Conservation (phyloP, 768 basidiomycete species). For the Nevesoporus exiguus region DNA sequence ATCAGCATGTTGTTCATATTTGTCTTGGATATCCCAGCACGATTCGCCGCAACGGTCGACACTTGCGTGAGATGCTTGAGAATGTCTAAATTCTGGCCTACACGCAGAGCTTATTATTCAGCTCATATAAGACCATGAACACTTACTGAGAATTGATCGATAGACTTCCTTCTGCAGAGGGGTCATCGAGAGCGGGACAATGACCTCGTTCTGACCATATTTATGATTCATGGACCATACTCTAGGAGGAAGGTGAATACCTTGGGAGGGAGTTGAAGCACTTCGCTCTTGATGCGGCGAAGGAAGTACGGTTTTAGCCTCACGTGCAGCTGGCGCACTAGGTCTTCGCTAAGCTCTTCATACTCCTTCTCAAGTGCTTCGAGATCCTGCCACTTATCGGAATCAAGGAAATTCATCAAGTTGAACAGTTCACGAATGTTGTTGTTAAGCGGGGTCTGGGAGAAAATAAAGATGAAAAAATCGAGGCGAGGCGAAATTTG, state of each 20-base stretch:
- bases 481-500: neutral
- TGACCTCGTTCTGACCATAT: slow-evolving; percentile 72
- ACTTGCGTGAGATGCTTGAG: slow-evolving; percentile 57
- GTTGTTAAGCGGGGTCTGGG: slow-evolving; percentile 90
- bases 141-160: slow-evolving; percentile 72
- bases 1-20: slow-evolving; percentile 81
- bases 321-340: slow-evolving; percentile 74
- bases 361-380: slow-evolving; percentile 71
- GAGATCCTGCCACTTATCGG: slow-evolving; percentile 70
- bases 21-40: slow-evolving; percentile 39
- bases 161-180: slow-evolving; percentile 87
- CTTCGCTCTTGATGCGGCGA: slow-evolving; percentile 90
- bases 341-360: slow-evolving; percentile 73
- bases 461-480: neutral
- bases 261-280: slow-evolving; percentile 89
- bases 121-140: slow-evolving; percentile 7
- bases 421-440: slow-evolving; percentile 97
- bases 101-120: slow-evolving; percentile 4
- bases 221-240: slow-evolving; percentile 1
- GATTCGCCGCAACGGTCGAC: slow-evolving; percentile 32
- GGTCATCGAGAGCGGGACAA: slow-evolving; percentile 86
- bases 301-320: slow-evolving; percentile 87
- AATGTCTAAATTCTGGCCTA: slow-evolving; percentile 69
- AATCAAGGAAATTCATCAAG: slow-evolving; percentile 93
- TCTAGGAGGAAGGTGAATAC: slow-evolving; percentile 35